Evolutionary conservation across 1,284 basidiomycete genomes (phyloP), one percentile per base, ranked within the genome.

Genomic region (Ustilago nuda): DNA sequence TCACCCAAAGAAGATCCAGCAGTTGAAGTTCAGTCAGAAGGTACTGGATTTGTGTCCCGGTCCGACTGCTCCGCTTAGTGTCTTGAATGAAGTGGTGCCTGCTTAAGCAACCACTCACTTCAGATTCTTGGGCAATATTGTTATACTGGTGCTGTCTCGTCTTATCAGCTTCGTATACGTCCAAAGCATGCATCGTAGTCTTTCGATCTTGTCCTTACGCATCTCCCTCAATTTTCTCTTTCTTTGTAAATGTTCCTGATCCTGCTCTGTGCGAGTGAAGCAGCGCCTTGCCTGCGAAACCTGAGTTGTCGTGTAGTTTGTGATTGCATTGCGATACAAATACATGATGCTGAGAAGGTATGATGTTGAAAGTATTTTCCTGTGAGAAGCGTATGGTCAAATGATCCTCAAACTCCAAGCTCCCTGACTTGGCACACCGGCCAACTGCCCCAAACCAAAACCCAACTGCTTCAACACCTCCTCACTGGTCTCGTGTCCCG

Each of bases 351-450:
- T 15, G 27, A 27, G 23, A 27, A 27, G 23, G 23, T 27, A 27
- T 27, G 23, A 27, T 27, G 23, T 27, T 27, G 23, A 27, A 27
- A 27, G 23, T 27, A 27, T 27, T 27, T 27, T 27, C 23, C 23
- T 27, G 23, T 27, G 23, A 27, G 23, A 27, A 27, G 23, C 23
- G 23, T 27, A 27, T 27, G 23, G 3, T 64, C 50, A 81, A 23
- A 81, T 69, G 56, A 81, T 76, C 15, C 79, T 58, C 8, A 81
- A 30, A 36, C 77, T 81, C 79, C 79, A 81, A 46, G 72, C 79
- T 39, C 76, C 75, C 7, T 70, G 52, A 9, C 59, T 56, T 35
- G 78, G 74, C 0, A 69, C 66, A 1, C 74, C 77, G 0, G 79
- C 79, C 1, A 43, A 35, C 15, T 74, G 68, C 17, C 77, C 79